Evolutionary conservation across 2,329 filamentous ascomycete species (phyloP), one percentile per base, ranked within the genome.

Genomic region (Diaporthe vexans): DNA sequence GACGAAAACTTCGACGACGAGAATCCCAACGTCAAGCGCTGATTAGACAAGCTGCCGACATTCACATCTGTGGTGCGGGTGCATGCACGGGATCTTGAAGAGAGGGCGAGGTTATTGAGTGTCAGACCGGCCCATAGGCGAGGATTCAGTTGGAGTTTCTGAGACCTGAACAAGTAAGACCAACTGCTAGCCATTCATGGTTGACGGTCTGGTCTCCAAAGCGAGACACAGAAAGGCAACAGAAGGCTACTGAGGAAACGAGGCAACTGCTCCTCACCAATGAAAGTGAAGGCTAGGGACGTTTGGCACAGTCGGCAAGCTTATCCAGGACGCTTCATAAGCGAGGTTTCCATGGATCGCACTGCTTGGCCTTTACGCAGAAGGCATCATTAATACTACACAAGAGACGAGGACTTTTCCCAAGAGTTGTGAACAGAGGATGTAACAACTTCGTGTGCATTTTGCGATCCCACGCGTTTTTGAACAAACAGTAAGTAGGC

Each of bases 401-500:
- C 33, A 52, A 67, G 21, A 37, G 11, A 40, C n/a, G 21, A 40
- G 26, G 29, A 26, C 46, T 65, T 35, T 35, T 21, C 8, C 9
- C 6, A 9, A 19, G 37, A 11, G 1, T 11, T n/a, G 11, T 26
- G 29, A 21, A 6, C 21, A 52, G 29, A 13, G 5, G 29, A 40
- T 52, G 8, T 37, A 43, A 26, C 63, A n/a, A 24, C 11, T 35
- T 37, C 21, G 21, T 52, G 24, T 24, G 29, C 63, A 67, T 67
- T 52, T 52, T 52, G 29, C 46, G 26, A 67, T 67, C 26, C 59
- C 48, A 68, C 48, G 15, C 54, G 61, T 4, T 68, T 33, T 37
- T n/a, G 33, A 68, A 68, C 63, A 68, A 54, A 54, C 48, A 26
- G 63, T 68, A 68, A 52, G n/a, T 40, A 68, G 46, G 63, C 63